Evolutionary conservation across 2,329 filamentous ascomycete genomes (phyloP), one percentile per base, ranked within the genome.

Genomic region (Tolypocladium capitatum): DNA sequence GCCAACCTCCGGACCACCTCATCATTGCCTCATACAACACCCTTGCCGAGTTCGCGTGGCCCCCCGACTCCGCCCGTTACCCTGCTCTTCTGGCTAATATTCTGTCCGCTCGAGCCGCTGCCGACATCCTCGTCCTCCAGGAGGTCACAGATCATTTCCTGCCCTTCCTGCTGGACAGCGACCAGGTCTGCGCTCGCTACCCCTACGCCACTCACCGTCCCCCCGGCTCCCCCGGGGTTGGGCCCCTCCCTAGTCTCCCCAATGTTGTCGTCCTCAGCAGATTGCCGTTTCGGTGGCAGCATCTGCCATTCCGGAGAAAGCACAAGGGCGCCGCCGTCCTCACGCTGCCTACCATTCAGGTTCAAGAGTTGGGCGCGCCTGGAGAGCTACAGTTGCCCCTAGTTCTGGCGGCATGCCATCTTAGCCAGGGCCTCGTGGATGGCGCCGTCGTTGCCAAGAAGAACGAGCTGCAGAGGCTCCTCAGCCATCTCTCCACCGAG

Each of bases 111-210:
- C 58, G 62, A 8, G 71, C 72, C 3, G 49, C 56, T 1, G 65
- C 74, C 8, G 73, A 78, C 48, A 60, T 76, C 3, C 53, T 77
- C 9, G 64, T 76, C 3, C 67, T 85, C 5, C 73, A 84, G 57
- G 81, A 84, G 61, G 75, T 84, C 1, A 81, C 79, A 0, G 80
- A 84, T 51, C 69, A 76, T 36, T 82, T 84, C 50, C 68, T 85
- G 0, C 68, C 69, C 0, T 72, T 70, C 48, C 63, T 85, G 1
- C 71, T 84, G 2, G 55, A 58, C 3, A 59, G 76, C 47, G 49
- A 62, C 2, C 55, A 62, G 2, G 64, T 84, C 24, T 68, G 68
- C 28, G 53, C 60, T 11, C 62, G 59, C 2, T 84, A 81, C 52
- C 68, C 72, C 1, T 83, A 73, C 56, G 61, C 66, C n/a, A 78